Evolutionary conservation across 257 asterid species (phyloP).

Genomic region (Paraleonurus japonicus): DNA sequence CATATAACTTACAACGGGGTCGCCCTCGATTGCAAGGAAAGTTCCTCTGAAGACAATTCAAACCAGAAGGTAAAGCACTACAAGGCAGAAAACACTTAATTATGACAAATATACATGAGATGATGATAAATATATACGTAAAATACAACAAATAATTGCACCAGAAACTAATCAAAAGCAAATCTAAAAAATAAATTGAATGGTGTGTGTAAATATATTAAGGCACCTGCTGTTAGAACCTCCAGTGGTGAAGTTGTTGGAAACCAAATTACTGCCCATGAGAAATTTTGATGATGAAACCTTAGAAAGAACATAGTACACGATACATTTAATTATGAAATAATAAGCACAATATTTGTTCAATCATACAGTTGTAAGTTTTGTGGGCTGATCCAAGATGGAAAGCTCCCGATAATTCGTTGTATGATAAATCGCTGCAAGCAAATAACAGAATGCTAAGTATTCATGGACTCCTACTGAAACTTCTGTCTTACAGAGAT

Average conservation of each 20-base stretch:
- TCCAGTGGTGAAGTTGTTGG: conserved; percentile 60
- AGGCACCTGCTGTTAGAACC: conserved; percentile 51
- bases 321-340: neutral
- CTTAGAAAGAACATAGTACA: neutral
- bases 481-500: neutral
- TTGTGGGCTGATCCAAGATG: conserved; percentile 57
- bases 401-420: conserved; percentile 63
- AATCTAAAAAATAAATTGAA: neutral
- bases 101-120: neutral
- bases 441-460: conserved; percentile 6
- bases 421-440: conserved; percentile 79
- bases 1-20: conserved; percentile 52
- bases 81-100: conserved; percentile 18
- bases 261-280: conserved; percentile 58
- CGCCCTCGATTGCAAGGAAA: conserved; percentile 64
- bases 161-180: neutral
- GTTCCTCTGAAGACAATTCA: conserved; percentile 68
- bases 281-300: neutral
- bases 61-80: conserved; percentile 62
- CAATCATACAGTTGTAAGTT: conserved; percentile 56
- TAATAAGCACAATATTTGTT: neutral
- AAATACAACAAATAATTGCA: neutral
- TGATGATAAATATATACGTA: neutral
- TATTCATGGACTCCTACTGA: neutral
- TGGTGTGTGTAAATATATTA: neutral